phyloP scores from a whole-genome alignment of 768 basidiomycete species.

The Kwoniella heveanensis region DNA sequence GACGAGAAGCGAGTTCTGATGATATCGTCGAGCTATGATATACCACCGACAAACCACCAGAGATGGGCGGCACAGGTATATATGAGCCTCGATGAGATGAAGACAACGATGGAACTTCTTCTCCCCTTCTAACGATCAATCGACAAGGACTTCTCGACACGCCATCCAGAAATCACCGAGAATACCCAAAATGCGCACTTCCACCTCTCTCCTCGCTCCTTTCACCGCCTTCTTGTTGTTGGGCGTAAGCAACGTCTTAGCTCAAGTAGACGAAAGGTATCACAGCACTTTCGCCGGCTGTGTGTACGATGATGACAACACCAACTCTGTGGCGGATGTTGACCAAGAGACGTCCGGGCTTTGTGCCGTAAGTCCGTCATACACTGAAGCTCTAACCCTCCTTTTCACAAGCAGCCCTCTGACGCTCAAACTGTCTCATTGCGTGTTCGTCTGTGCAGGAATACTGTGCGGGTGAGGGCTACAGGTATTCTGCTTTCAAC shows the following conservation, averaged over 20 bases:
- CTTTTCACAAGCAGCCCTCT: too few species aligned
- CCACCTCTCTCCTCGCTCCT: neutral
- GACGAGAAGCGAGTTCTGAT: too few species aligned
- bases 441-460: neutral
- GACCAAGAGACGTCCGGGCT: neutral
- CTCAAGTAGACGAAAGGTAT: neutral
- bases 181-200: neutral
- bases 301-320: neutral
- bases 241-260: neutral
- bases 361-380: neutral
- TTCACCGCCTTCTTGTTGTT: neutral
- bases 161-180: too few species aligned
- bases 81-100: too few species aligned
- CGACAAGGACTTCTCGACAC: too few species aligned
- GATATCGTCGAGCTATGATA: too few species aligned
- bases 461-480: neutral
- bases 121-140: too few species aligned
- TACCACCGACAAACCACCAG: too few species aligned
- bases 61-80: too few species aligned
- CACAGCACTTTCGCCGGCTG: neutral
- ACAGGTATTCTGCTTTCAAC: neutral
- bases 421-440: too few species aligned
- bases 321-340: neutral
- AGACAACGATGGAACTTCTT: too few species aligned
- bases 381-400: too few species aligned